phyloP scores from a whole-genome alignment of 371 early-diverging fungal species.

The Circinella minor region DNA sequence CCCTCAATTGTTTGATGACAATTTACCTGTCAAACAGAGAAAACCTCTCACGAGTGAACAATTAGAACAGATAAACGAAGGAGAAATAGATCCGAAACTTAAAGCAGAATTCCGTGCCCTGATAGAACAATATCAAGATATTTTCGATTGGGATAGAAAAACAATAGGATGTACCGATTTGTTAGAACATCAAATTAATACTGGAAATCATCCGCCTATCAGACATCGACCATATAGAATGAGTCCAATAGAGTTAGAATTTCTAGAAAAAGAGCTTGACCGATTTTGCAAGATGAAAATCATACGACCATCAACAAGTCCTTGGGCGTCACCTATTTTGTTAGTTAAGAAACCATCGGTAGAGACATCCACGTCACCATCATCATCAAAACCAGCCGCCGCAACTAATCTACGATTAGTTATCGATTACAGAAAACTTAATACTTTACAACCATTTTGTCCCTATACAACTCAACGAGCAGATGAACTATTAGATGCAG shows the following conservation, averaged over 20 bases:
- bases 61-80: not conserved
- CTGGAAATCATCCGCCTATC: not conserved
- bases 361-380: not conserved
- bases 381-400: not conserved
- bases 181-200: not conserved
- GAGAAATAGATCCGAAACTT: not conserved
- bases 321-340: not conserved
- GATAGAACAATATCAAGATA: not conserved
- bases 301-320: not conserved
- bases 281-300: not conserved
- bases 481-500: no score
- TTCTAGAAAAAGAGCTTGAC: not conserved
- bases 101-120: not conserved
- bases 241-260: not conserved
- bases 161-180: not conserved
- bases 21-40: not conserved
- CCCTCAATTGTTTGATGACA: no score
- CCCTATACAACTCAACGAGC: not conserved
- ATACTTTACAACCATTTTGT: not conserved
- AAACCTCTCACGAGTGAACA: not conserved
- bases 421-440: slow-evolving; percentile 1
- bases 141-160: not conserved
- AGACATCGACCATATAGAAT: not conserved
- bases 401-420: not conserved
- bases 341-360: not conserved